A percentile compares a stretch with the other conserved stretches of the same genome.
Evolutionary conservation across 345 rosid genomes (phyloP).

Genomic region (Corchorus olitorius): DNA sequence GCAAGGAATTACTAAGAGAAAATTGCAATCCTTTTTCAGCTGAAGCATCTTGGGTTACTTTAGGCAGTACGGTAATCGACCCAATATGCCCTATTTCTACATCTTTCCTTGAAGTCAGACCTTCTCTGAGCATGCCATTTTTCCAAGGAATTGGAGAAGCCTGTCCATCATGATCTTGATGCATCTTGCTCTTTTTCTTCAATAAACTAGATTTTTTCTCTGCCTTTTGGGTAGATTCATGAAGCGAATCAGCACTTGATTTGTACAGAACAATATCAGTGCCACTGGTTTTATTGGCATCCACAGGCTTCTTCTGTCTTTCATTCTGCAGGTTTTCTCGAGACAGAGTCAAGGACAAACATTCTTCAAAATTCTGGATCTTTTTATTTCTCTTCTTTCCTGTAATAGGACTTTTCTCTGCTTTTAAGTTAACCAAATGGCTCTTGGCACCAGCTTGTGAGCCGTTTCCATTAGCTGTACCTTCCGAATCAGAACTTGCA

Average conservation of each 20-base stretch:
- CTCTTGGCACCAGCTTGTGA: constrained; percentile 37
- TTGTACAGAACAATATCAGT: constrained; percentile 31
- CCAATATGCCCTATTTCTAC: constrained; percentile 28
- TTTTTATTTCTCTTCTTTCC: constrained; percentile 60
- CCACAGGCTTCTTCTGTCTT: constrained; percentile 32
- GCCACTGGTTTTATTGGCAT: constrained; percentile 21
- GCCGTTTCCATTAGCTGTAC: constrained; percentile 32
- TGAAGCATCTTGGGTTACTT: constrained; percentile 35
- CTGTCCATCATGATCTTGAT: constrained; percentile 34
- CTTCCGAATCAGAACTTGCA: constrained; percentile 44
- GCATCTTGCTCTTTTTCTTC: constrained; percentile 56
- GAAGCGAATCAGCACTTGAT: constrained; percentile 33
- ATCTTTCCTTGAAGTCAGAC: constrained; percentile 33
- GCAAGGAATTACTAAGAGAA: constrained; percentile 44
- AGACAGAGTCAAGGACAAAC: constrained; percentile 33
- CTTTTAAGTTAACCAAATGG: constrained; percentile 37
- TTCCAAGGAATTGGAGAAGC: constrained; percentile 35
- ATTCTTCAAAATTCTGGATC: constrained; percentile 37
- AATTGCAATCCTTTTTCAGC: constrained; percentile 43
- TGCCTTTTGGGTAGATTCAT: constrained; percentile 40
- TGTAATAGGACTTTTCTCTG: constrained; percentile 36
- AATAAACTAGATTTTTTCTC: constrained; percentile 42
- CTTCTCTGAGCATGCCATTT: constrained; percentile 37
- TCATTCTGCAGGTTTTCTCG: constrained; percentile 40
- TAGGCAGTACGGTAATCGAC: constrained; percentile 30